Base-by-base conservation (phyloP, 1,284 basidiomycete species). In the Xerocomus cyaneibrunnescens region DNA sequence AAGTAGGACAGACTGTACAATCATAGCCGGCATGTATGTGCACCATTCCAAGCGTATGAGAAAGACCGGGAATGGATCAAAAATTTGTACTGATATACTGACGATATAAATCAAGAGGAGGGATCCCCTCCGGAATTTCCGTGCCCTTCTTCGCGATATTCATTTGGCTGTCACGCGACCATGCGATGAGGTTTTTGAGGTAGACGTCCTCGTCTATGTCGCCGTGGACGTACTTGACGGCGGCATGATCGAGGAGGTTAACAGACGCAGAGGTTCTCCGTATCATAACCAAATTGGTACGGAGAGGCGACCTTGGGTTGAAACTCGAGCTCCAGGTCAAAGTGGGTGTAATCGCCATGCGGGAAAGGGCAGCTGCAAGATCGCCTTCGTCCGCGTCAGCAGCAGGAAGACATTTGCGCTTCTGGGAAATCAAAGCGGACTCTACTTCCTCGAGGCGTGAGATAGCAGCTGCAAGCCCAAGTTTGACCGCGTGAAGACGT, bases 91-190 rank as follows among this genome's bases (percentile, higher is more conserved):
- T 2, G 36, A 36, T 23, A 43, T 21, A 76, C 84, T 66, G 64
- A 93, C 89, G 74, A 65, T 96, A 97, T 14, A 96, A 67, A 71
- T 96, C 94, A 31, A 90, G 89, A 61, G 93, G 86, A 2, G 86
- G 76, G 14, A 87, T 68, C 4, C 78, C 81, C 22, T 76, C 70
- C 0, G 94, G 93, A 35, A 97, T 93, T 69, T 96, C 94, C 19
- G 84, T 87, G 34, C 79, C 81, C 2, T 81, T 85, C 31, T 75
- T 72, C 9, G 71, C 70, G 36, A 94, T 83, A 57, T 83, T 87
- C 32, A 84, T 81, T 31, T 74, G 68, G 55, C 88, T 90, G 30
- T 86, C 80, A 35, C 72, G 74, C 0, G 79, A 78, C 87, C 87
- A 92, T 2, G 64, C 58, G 19, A 72, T 70, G 22, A 91, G 69